phyloP scores from a whole-genome alignment of 2,329 filamentous ascomycete genomes.

The Exophiala viscosa region DNA sequence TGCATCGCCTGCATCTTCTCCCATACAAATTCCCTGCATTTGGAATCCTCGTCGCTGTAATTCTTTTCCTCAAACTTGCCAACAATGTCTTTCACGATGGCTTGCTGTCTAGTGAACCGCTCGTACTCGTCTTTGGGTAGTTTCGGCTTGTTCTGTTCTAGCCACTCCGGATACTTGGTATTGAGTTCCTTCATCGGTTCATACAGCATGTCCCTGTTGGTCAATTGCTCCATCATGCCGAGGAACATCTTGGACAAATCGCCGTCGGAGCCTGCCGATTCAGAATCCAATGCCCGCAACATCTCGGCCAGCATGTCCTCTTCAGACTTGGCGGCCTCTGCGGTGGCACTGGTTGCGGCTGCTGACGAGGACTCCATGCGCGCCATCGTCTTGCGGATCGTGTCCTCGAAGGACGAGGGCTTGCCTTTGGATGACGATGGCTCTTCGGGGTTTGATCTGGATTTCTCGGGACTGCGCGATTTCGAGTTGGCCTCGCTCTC shows the following conservation, averaged over 20 bases:
- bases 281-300: slow-evolving; percentile 78
- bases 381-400: slow-evolving; percentile 90
- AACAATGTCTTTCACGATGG: slow-evolving; percentile 80
- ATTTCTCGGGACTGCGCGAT: slow-evolving; percentile 26
- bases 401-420: slow-evolving; percentile 68
- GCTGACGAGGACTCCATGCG: slow-evolving; percentile 89
- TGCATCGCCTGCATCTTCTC: slow-evolving; percentile 99
- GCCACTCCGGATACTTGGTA: slow-evolving; percentile 87
- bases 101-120: slow-evolving; percentile 76
- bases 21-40: slow-evolving; percentile 87
- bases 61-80: slow-evolving; percentile 76
- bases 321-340: slow-evolving; percentile 54
- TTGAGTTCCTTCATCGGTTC: slow-evolving; percentile 98
- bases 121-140: slow-evolving; percentile 66
- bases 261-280: slow-evolving; percentile 62
- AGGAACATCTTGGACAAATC: slow-evolving; percentile 93
- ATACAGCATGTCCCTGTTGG: slow-evolving; percentile 96
- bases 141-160: slow-evolving; percentile 69
- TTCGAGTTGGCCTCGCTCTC: slow-evolving; percentile 25
- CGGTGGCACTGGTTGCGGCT: slow-evolving; percentile 70
- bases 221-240: slow-evolving; percentile 98
- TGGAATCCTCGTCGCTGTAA: slow-evolving; percentile 77
- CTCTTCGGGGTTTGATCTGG: slow-evolving; percentile 27
- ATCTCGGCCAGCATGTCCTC: slow-evolving; percentile 90
- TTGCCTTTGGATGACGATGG: slow-evolving; percentile 30